Evolutionary conservation across 495 filamentous ascomycete species (phyloP), one percentile per base, ranked within the genome.

Genomic region (Talaromyces trachyspermus): DNA sequence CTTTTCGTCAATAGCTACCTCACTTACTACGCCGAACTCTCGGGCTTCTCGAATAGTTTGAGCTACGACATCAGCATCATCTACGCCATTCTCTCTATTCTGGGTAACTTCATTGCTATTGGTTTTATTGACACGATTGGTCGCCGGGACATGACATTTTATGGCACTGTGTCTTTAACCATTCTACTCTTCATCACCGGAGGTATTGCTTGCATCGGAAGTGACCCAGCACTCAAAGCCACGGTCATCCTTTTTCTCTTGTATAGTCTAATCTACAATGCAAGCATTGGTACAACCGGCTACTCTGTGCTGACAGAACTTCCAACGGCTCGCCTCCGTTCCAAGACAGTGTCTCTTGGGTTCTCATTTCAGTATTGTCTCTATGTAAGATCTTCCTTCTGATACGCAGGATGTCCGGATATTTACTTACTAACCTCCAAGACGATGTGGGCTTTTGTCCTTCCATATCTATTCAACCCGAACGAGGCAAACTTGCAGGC

Each of bases 11-110:
- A 53, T 0, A 46, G 47, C 3, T 68, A 68, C 43, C 50, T 45
- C 0, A 68, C 62, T 2, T 68, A 68, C 47, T 65, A 64, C 38
- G 55, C 57, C 26, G 49, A 64, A 40, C 46, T 64, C 19, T 54
- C 52, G 26, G 64, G 54, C 10, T 66, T 58, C 49, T 59, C 54
- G 38, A 53, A 56, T 1, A 48, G 35, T 22, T 54, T 52, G 49
- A 53, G 46, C 12, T 64, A 61, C 43, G 46, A 49, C 12, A 49
- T 68, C 0, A 57, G 61, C 27, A 63, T 68, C 8, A 54, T 52
- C 12, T 61, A 63, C 46, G 59, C 62, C 18, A 53, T 59, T n/a
- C 9, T 56, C 14, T 66, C 63, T 5, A 39, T 61, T 7, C 20
- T 59, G 15, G 62, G 64, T 1, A 63, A 66, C 26, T 35, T 64